Evolutionary conservation across 202 grass and related monocot genomes (phyloP), one percentile per base, ranked within the genome.

Genomic region (Panicum hallii): DNA sequence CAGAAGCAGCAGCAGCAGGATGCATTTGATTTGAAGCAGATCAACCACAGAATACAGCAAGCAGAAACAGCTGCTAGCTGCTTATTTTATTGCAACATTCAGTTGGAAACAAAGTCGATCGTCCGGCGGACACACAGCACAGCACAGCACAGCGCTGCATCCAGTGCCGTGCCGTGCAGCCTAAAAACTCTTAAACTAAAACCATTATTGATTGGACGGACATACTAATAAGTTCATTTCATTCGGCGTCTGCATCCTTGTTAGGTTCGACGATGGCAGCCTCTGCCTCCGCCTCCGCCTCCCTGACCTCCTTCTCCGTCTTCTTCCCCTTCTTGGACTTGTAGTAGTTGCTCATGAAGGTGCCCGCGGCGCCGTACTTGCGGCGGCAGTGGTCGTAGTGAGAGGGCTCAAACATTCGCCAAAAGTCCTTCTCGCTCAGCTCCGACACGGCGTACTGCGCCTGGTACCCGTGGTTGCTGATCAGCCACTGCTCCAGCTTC

Each of bases 341-440:
- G 92, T 97, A 97, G 88, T 94, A 94, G 12, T 93, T 85, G 19
- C 90, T 91, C 95, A 97, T 97, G 79, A 97, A 97, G 12, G 92
- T 97, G 11, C 92, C 95, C 7, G 91, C 70, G 0, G 92, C 90
- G 0, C 84, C 87, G 14, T 97, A 97, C 61, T 93, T 97, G 11
- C 17, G 79, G n/a, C 95, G 88, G 63, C 92, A 94, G 46, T 79
- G 86, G 82, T 97, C 95, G 11, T 97, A 97, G 82, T 93, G 92
- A 6, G 85, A 81, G 0, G 86, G 82, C 42, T 97, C 95, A 11
- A 97, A 97, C 92, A 97, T 97, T 53, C 87, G 81, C 95, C 95
- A 97, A 76, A 97, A 97, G 83, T 97, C 90, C 90, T 90, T 97
- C 88, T 97, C 95, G 0, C 44, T 90, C 42, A 97, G 82, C 88